A percentile compares a stretch with the other conserved stretches of the same genome.
These are phyloP conservation scores for Sporopachydermia lactativora DNA, from an alignment of 805 yeast species.

Conservation along the genomic window DNA sequence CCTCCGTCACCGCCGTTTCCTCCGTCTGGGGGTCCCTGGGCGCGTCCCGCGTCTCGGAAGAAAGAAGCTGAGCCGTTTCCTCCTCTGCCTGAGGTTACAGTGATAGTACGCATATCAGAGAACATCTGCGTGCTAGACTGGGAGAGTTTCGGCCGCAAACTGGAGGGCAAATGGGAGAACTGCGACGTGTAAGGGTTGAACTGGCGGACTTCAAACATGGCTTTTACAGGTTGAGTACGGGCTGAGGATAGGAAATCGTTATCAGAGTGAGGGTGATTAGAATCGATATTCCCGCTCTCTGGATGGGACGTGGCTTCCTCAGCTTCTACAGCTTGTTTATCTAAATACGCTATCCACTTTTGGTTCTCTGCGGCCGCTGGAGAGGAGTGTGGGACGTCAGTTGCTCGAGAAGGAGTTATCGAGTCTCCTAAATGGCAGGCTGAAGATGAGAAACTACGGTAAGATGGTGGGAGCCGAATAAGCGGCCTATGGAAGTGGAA, in stretches of 20 bases:
- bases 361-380: neutral
- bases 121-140: conserved; percentile 29
- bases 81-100: conserved; percentile 65
- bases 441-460: neutral
- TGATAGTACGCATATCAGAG: conserved; percentile 55
- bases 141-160: conserved; percentile 25
- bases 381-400: neutral
- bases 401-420: neutral
- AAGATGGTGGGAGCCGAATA: too few species aligned
- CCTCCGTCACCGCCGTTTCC: conserved; percentile 98
- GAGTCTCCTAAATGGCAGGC: neutral
- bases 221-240: conserved; percentile 5
- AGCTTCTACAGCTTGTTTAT: neutral
- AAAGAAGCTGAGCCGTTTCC: conserved; percentile 85
- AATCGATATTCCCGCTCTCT: neutral
- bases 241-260: conserved; percentile 8
- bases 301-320: too few species aligned
- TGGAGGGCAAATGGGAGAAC: conserved; percentile 21
- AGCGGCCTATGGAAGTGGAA: too few species aligned
- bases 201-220: conserved; percentile 2
- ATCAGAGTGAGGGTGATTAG: conserved; percentile 1
- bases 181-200: conserved; percentile 20
- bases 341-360: neutral
- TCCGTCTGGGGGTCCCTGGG: conserved; percentile 96
- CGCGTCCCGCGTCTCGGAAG: conserved; percentile 68